A percentile compares a stretch with the other conserved stretches of the same genome.
These are phyloP conservation scores for Neurospora tetrasperma DNA, from an alignment of 495 filamentous ascomycete genomes.

Conservation along the genomic window DNA sequence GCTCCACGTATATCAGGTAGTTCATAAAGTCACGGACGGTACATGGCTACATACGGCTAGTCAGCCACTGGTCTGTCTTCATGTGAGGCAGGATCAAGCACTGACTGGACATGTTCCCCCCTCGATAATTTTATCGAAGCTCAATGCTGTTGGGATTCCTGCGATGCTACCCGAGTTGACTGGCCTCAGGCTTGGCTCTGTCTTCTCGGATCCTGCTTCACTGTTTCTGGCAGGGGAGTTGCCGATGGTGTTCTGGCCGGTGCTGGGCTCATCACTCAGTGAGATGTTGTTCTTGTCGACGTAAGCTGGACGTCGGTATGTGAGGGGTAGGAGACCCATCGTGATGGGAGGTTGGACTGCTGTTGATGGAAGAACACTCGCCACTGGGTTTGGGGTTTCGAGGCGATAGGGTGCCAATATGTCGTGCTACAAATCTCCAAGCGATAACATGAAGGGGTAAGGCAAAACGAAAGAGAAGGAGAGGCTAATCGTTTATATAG, in stretches of 20 bases:
- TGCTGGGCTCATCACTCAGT: constrained; percentile 4
- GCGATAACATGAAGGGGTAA: background rate
- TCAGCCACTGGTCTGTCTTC: background rate
- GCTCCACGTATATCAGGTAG: constrained; percentile 66
- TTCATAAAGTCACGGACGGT: constrained; percentile 72
- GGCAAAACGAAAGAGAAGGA: background rate
- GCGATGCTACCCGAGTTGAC: constrained; percentile 4
- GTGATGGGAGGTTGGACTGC: background rate
- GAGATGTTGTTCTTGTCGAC: constrained; percentile 17
- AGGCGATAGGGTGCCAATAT: background rate
- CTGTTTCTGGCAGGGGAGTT: constrained; percentile 5
- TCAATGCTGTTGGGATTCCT: constrained; percentile 57
- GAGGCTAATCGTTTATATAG: background rate
- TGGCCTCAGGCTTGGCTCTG: constrained; percentile 13
- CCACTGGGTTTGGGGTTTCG: background rate
- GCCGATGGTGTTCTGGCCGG: constrained; percentile 16
- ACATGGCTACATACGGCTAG: constrained; percentile 44
- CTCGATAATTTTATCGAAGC: constrained; percentile 60
- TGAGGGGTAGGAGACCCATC: constrained; percentile 27
- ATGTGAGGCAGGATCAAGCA: background rate
- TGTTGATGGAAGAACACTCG: background rate
- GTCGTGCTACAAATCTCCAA: background rate
- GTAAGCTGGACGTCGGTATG: constrained; percentile 28
- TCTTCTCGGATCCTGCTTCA: constrained; percentile 7
- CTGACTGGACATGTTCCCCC: constrained; percentile 73